These are phyloP conservation scores for Ascocoryne sarcoides DNA, from an alignment of 2,329 filamentous ascomycete genomes.

Conservation along the genomic window DNA sequence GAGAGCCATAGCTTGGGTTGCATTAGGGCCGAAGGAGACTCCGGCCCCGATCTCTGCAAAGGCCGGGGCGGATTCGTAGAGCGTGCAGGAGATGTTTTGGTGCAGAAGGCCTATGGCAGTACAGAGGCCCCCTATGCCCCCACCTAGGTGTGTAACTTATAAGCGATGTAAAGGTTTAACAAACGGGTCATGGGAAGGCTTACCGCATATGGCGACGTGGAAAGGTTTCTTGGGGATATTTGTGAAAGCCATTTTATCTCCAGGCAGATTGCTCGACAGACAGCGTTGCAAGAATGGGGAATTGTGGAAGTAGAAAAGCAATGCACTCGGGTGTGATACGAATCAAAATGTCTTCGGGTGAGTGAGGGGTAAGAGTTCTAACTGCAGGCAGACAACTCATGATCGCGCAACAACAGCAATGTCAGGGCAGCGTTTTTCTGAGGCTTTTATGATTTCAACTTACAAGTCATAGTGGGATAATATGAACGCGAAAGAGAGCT, in stretches of 20 bases:
- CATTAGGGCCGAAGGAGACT: slow-evolving; percentile 26
- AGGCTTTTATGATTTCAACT: no score
- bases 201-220: slow-evolving; percentile 26
- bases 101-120: slow-evolving; percentile 24
- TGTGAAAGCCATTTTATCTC: slow-evolving; percentile 15
- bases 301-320: no score
- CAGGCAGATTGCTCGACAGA: no score
- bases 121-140: slow-evolving; percentile 26
- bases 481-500: no score
- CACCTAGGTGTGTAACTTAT: slow-evolving; percentile 16
- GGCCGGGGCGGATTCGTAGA: slow-evolving; percentile 26
- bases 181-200: not conserved
- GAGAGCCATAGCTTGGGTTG: slow-evolving; percentile 23
- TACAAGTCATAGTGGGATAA: no score
- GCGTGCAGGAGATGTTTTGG: slow-evolving; percentile 22
- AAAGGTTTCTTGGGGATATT: slow-evolving; percentile 19
- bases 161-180: not conserved
- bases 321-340: no score
- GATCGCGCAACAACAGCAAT: no score
- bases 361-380: no score
- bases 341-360: no score
- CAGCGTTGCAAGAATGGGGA: no score
- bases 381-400: no score
- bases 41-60: slow-evolving; percentile 27
- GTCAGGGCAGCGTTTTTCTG: no score